These are phyloP conservation scores for Nannochloropsis salina DNA, from an alignment of 108 stramenopile species.

Conservation along the genomic window DNA sequence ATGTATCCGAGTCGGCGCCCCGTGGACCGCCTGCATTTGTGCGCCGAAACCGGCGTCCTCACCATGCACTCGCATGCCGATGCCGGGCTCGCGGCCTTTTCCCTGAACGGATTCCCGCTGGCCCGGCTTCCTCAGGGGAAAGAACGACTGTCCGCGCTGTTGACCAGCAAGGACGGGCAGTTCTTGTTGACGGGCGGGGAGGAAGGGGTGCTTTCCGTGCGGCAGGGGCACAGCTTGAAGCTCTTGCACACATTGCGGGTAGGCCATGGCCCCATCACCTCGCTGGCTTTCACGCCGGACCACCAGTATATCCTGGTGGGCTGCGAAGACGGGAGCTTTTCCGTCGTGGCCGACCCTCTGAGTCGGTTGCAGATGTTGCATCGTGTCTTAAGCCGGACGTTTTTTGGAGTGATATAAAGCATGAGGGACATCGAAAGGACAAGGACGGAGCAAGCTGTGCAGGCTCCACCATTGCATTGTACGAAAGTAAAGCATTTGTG, in stretches of 20 bases:
- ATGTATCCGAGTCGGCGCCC: background rate
- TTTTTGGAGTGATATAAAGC: background rate
- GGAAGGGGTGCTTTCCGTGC: slow-evolving; percentile 31
- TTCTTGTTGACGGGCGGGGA: slow-evolving; percentile 32
- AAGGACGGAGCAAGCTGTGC: too few relatives aligned
- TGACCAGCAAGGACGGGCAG: slow-evolving; percentile 29
- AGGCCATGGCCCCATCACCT: background rate
- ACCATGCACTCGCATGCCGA: slow-evolving; percentile 32
- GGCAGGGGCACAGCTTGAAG: slow-evolving; percentile 27
- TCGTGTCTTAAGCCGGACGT: background rate
- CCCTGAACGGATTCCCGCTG: slow-evolving; percentile 32
- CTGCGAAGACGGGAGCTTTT: background rate
- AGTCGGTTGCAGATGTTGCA: slow-evolving; percentile 18
- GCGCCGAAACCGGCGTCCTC: slow-evolving; percentile 28
- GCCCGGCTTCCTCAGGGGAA: slow-evolving; percentile 21
- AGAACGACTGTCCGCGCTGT: slow-evolving; percentile 24
- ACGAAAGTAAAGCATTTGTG: too few relatives aligned
- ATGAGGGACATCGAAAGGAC: too few relatives aligned
- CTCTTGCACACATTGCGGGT: slow-evolving; percentile 24
- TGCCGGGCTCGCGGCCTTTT: slow-evolving; percentile 24
- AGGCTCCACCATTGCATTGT: too few relatives aligned
- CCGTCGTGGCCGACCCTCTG: background rate
- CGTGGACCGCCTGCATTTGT: background rate
- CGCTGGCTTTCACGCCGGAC: background rate
- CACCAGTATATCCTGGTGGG: background rate